Conservation (phyloP, 768 basidiomycete genomes). For the Saitozyma podzolica region DNA sequence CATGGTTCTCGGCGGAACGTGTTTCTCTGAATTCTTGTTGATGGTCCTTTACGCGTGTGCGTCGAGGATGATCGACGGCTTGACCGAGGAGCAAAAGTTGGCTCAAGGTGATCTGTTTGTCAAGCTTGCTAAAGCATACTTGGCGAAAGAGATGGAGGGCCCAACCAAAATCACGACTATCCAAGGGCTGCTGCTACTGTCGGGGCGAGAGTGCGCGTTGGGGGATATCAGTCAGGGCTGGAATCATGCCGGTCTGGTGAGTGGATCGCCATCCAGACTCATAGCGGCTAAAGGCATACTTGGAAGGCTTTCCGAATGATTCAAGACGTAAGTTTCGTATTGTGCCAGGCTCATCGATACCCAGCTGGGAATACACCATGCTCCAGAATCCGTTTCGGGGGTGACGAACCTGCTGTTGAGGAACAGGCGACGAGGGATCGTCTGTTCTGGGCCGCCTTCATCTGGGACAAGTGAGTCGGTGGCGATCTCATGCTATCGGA, state of each 20-base stretch:
- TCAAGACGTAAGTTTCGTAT: slow-evolving; percentile 12
- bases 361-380: slow-evolving; percentile 18
- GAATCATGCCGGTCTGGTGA: too few relatives aligned
- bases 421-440: slow-evolving; percentile 11
- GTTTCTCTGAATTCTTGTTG: slow-evolving; percentile 18
- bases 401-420: slow-evolving; percentile 9
- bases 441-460: slow-evolving; percentile 23
- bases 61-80: slow-evolving; percentile 20
- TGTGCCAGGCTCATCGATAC: neutral
- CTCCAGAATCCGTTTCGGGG: slow-evolving; percentile 12
- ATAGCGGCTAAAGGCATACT: neutral
- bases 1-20: slow-evolving; percentile 18
- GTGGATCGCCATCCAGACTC: neutral
- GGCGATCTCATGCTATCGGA: too few relatives aligned
- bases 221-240: too few relatives aligned
- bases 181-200: slow-evolving; percentile 9
- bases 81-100: slow-evolving; percentile 9
- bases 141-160: slow-evolving; percentile 19
- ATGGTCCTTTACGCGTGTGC: slow-evolving; percentile 18
- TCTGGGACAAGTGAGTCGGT: slow-evolving; percentile 22
- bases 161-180: slow-evolving; percentile 9
- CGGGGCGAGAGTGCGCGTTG: neutral
- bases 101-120: slow-evolving; percentile 17
- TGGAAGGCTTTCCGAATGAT: slow-evolving; percentile 20
- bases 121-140: slow-evolving; percentile 16